Base-by-base conservation (phyloP, 495 filamentous ascomycete genomes). In the Penicillium verhagenii region DNA sequence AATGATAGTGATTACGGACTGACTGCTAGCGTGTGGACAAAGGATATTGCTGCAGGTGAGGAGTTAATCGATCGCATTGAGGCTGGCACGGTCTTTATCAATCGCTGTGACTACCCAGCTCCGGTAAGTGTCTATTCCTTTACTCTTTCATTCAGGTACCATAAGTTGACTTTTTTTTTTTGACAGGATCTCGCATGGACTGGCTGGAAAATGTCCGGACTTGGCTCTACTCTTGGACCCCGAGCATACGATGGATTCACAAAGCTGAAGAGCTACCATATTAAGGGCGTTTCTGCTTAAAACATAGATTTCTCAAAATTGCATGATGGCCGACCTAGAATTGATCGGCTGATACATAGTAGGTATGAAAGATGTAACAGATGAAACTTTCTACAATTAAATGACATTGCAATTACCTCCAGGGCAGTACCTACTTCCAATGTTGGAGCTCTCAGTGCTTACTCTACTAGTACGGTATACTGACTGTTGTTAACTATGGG, bases 1-100 rank as follows among this genome's bases (percentile, higher is more conserved):
- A 98, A 98, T 59, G 92, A 97, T 60, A 93, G 89, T 69, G 85
- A 96, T 51, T 95, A 94, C 65, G 94, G 94, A 2, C 78, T 98
- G 50, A 97, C 95, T 2, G 93, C 91, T n/a, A 96, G 91, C 63
- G 91, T 98, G 35, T 98, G 94, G 94, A 97, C 94, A 16, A 96
- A 96, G 67, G 92, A 97, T 61, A 81, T 86, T 2, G 78, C 71
- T 4, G 83, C 77, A 56, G 95, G 88, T n/a, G 86, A 92, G 54
- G 78, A 86, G 59, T 71, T 98, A 26, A 84, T 86, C 13, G 88
- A 96, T 49, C 75, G 81, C 25, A 84, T 98, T 29, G 93, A 97
- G 57, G 94, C 94, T 16, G 94, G 94, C 9, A 98, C 94, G 2
- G 92, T 97, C 14, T 98, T 96, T 71, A 89, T 98, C 61, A 98